These are phyloP conservation scores for Lentinus polychrous DNA, from an alignment of 1,284 basidiomycete genomes.

Conservation along the genomic window DNA sequence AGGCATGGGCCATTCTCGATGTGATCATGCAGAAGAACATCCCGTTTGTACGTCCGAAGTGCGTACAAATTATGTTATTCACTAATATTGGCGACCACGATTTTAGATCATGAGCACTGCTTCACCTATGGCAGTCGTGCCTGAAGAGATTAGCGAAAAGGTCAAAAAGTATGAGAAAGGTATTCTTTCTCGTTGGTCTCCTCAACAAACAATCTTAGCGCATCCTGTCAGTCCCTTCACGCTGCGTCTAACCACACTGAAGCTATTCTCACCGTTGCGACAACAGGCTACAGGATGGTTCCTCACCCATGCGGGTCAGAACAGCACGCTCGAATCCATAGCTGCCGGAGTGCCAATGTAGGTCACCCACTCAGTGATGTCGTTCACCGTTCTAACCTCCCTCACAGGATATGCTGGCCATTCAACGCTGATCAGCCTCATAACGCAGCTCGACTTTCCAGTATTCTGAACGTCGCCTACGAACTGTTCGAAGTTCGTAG, in stretches of 20 bases:
- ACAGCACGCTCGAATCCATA: slow-evolving; percentile 6
- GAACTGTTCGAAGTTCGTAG: slow-evolving; percentile 21
- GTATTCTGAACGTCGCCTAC: slow-evolving; percentile 16
- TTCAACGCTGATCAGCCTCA: slow-evolving; percentile 17
- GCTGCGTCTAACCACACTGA: background rate
- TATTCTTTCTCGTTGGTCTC: slow-evolving; percentile 1
- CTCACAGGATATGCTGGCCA: slow-evolving; percentile 20
- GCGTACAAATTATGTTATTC: background rate
- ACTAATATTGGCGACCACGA: background rate
- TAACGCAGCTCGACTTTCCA: slow-evolving; percentile 16
- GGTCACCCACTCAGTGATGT: background rate
- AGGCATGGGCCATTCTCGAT: slow-evolving; percentile 6
- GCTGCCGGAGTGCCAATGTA: slow-evolving; percentile 5
- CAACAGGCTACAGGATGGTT: slow-evolving; percentile 9
- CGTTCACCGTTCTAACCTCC: background rate
- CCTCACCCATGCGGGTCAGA: slow-evolving; percentile 7
- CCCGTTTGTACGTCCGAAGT: slow-evolving; percentile 6
- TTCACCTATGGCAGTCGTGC: slow-evolving; percentile 1
- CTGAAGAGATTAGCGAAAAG: background rate
- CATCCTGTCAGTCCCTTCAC: slow-evolving; percentile 1
- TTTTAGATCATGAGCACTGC: slow-evolving; percentile 6
- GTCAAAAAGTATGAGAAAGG: slow-evolving; percentile 4
- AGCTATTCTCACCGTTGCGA: background rate
- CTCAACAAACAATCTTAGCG: slow-evolving; percentile 4
- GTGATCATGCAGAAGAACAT: slow-evolving; percentile 4